Percentiles rank a stretch among this genome's conserved stretches.
These are phyloP conservation scores for Rutstroemia sydowiana DNA, from an alignment of 2,329 filamentous ascomycete genomes.

Conservation along the genomic window DNA sequence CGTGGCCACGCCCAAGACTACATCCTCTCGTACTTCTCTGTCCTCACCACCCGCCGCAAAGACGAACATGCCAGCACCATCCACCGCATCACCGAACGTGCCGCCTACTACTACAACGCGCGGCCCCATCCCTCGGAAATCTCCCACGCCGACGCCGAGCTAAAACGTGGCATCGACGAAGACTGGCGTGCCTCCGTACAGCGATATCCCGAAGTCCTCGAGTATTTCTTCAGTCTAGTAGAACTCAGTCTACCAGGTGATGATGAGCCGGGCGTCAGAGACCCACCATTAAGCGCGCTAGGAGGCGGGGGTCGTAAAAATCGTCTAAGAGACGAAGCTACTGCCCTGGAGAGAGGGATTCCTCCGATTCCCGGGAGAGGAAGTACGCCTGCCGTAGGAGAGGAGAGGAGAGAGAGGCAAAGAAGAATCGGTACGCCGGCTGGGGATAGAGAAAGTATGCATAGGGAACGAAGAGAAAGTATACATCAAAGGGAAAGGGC, in stretches of 20 bases:
- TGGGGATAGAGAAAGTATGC: conserved; percentile 1
- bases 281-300: conserved; percentile 47
- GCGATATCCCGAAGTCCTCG: conserved; percentile 72
- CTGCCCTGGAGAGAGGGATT: conserved; percentile 22
- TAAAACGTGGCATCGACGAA: conserved; percentile 69
- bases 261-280: conserved; percentile 49
- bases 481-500: conserved; percentile 9
- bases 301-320: conserved; percentile 23
- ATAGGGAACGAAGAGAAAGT: conserved; percentile 12
- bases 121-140: conserved; percentile 56
- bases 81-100: conserved; percentile 47
- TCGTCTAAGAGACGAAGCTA: no score
- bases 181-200: conserved; percentile 72
- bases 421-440: conserved; percentile 11
- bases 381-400: conserved; percentile 12
- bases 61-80: conserved; percentile 47
- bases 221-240: conserved; percentile 70
- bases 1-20: conserved; percentile 59
- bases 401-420: conserved; percentile 11
- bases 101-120: conserved; percentile 50
- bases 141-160: conserved; percentile 52
- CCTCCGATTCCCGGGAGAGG: conserved; percentile 17
- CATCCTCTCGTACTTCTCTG: conserved; percentile 57
- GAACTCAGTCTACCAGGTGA: conserved; percentile 58
- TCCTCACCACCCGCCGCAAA: conserved; percentile 55